Conservation (phyloP, 2,329 filamentous ascomycete species). For the Plectosphaerella sp. region DNA sequence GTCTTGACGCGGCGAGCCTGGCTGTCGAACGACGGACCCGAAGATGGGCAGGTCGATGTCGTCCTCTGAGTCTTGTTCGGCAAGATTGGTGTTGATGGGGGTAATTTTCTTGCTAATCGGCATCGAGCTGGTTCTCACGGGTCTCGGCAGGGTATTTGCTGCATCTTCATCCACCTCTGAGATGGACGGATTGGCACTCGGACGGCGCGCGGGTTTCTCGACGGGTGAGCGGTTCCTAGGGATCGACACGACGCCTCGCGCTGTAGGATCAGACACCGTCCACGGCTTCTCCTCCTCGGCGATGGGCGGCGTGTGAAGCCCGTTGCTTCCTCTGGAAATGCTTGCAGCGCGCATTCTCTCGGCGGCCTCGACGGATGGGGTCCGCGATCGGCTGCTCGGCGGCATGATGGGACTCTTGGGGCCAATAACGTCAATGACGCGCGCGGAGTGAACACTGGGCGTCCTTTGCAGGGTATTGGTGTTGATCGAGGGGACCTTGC, state of each 20-base stretch:
- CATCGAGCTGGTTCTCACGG: neutral
- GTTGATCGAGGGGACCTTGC: slow-evolving; percentile 29
- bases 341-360: slow-evolving; percentile 38
- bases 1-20: slow-evolving; percentile 14
- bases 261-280: neutral
- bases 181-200: slow-evolving; percentile 27
- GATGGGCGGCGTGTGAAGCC: slow-evolving; percentile 33
- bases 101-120: neutral
- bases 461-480: slow-evolving; percentile 34
- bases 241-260: slow-evolving; percentile 4
- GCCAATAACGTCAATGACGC: slow-evolving; percentile 52
- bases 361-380: slow-evolving; percentile 39
- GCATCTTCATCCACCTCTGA: slow-evolving; percentile 38
- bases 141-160: slow-evolving; percentile 10
- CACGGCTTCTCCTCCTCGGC: slow-evolving; percentile 29
- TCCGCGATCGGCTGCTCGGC: slow-evolving; percentile 32
- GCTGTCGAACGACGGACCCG: slow-evolving; percentile 13
- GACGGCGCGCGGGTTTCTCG: slow-evolving; percentile 22
- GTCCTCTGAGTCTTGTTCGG: neutral
- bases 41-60: slow-evolving; percentile 14
- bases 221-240: slow-evolving; percentile 24
- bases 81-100: neutral
- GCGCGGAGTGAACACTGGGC: slow-evolving; percentile 49
- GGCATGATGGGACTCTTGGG: slow-evolving; percentile 43
- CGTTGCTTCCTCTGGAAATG: slow-evolving; percentile 31